Evolutionary conservation across 768 basidiomycete genomes (phyloP).

Genomic region (Leccinum broughii): DNA sequence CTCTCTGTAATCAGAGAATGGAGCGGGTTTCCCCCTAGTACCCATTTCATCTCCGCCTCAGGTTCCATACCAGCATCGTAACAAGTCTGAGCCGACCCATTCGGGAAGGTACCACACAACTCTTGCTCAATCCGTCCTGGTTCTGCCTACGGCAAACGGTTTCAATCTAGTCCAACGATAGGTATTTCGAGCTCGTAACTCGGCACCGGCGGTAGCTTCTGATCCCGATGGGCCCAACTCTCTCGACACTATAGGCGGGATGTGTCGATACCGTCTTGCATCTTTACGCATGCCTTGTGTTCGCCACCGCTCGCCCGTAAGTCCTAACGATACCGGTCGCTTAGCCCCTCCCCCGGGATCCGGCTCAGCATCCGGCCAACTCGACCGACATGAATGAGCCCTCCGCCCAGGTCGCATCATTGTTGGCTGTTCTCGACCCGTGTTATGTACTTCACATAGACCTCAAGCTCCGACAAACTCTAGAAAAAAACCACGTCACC

Average conservation of each 20-base stretch:
- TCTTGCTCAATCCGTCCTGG: constrained; percentile 19
- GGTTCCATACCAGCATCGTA: constrained; percentile 1
- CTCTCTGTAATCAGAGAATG: constrained; percentile 22
- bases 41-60: constrained; percentile 35
- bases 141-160: constrained; percentile 29
- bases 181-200: background rate
- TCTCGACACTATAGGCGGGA: background rate
- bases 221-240: constrained; percentile 16
- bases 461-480: constrained; percentile 23
- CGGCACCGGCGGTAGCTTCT: constrained; percentile 21
- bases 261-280: background rate
- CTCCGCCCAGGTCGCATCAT: constrained; percentile 33
- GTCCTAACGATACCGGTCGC: background rate
- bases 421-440: constrained; percentile 16
- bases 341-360: constrained; percentile 9
- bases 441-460: background rate
- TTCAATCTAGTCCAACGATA: constrained; percentile 11
- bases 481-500: background rate
- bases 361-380: background rate
- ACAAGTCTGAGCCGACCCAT: constrained; percentile 6
- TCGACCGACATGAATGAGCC: constrained; percentile 7
- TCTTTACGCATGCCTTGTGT: background rate
- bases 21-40: constrained; percentile 9
- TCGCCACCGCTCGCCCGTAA: background rate
- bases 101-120: constrained; percentile 18